These are phyloP conservation scores for Desmodesmus armatus DNA, from an alignment of 139 green algal genomes.

Conservation along the genomic window DNA sequence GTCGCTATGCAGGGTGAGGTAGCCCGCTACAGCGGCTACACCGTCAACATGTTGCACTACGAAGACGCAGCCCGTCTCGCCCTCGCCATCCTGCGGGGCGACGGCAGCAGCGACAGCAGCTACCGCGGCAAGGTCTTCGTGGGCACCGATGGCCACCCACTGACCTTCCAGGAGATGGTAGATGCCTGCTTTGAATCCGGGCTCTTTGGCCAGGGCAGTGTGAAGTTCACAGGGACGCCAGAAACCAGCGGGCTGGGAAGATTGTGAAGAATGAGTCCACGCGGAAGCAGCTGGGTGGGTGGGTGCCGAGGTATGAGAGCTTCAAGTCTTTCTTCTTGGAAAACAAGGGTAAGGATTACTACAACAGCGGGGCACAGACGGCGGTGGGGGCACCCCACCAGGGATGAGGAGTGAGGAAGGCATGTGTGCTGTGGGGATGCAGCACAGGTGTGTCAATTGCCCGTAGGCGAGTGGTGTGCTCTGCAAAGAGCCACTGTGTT, in stretches of 20 bases:
- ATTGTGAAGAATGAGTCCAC: conserved; percentile 75
- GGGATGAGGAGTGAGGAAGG: too few species aligned
- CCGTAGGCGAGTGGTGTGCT: too few species aligned
- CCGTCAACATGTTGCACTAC: conserved; percentile 99
- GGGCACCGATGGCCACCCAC: conserved; percentile 76
- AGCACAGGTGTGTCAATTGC: too few species aligned
- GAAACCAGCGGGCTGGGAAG: conserved; percentile 71
- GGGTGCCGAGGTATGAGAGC: conserved; percentile 79
- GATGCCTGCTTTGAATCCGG: conserved; percentile 49
- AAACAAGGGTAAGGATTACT: conserved; percentile 64
- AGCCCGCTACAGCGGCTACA: conserved; percentile 74
- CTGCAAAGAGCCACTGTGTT: too few species aligned
- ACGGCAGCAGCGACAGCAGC: neutral
- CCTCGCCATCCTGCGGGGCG: conserved; percentile 45
- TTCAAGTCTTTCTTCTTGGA: conserved; percentile 64
- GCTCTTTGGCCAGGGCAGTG: conserved; percentile 34
- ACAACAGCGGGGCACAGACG: too few species aligned
- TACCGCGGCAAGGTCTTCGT: conserved; percentile 71
- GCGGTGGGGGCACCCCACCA: too few species aligned
- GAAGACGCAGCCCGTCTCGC: conserved; percentile 92
- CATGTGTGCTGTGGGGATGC: too few species aligned
- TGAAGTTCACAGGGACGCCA: conserved; percentile 55
- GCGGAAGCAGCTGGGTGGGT: conserved; percentile 68
- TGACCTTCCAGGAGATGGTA: conserved; percentile 78
- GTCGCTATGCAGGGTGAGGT: conserved; percentile 57